Evolutionary conservation across 768 basidiomycete species (phyloP).

Genomic region (Auriscalpium orientale): DNA sequence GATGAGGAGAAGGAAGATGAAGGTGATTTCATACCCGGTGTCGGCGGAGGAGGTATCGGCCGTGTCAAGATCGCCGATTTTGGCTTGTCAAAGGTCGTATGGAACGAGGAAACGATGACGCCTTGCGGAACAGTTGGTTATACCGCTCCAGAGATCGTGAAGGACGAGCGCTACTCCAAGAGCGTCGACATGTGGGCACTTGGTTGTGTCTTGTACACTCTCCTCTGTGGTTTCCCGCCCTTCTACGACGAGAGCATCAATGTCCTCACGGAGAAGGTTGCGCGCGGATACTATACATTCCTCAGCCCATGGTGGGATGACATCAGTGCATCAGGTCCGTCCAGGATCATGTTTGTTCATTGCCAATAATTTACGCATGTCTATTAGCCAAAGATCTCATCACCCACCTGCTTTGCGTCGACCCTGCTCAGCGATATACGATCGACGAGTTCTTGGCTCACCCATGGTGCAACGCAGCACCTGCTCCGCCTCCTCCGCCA

Average conservation of each 20-base stretch:
- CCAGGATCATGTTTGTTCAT: background rate
- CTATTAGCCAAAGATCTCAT: constrained; percentile 89
- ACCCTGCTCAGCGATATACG: constrained; percentile 91
- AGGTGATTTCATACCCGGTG: constrained; percentile 86
- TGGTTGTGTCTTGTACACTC: constrained; percentile 97
- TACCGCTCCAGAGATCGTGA: constrained; percentile 98
- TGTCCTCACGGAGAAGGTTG: constrained; percentile 97
- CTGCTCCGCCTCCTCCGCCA: constrained; percentile 55
- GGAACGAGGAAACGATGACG: constrained; percentile 99
- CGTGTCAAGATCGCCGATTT: constrained; percentile 99
- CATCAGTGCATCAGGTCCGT: constrained; percentile 69
- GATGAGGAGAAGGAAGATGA: constrained; percentile 99
- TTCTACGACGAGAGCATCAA: constrained; percentile 99
- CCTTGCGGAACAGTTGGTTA: constrained; percentile 99
- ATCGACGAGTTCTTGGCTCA: constrained; percentile 97
- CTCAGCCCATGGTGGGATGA: constrained; percentile 99
- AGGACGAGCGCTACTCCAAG: constrained; percentile 94
- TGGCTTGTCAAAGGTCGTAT: constrained; percentile 93
- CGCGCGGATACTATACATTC: constrained; percentile 95
- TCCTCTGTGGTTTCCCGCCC: constrained; percentile 94
- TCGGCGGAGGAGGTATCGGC: constrained; percentile 96
- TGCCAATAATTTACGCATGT: constrained; percentile 7
- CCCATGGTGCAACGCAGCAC: constrained; percentile 82
- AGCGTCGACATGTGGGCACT: constrained; percentile 99
- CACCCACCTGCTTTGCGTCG: constrained; percentile 88